phyloP scores from a whole-genome alignment of 2,329 filamentous ascomycete genomes.

The Conoideocrella luteorostrata region DNA sequence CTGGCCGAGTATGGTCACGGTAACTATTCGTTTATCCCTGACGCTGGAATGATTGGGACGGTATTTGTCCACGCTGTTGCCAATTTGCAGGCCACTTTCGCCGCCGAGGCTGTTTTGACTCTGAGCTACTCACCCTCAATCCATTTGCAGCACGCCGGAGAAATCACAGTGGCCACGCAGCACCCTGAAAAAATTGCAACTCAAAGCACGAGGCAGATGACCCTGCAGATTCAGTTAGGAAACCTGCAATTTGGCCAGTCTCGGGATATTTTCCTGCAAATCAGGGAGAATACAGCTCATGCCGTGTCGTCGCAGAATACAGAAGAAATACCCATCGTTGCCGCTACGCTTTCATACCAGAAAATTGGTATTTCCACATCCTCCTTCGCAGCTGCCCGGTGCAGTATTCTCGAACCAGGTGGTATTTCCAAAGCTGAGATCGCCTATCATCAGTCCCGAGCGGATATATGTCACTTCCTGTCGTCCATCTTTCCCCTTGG shows the following conservation, averaged over 20 bases:
- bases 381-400: neutral
- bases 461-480: constrained; percentile 43
- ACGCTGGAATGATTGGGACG: constrained; percentile 57
- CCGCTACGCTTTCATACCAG: constrained; percentile 28
- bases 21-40: constrained; percentile 55
- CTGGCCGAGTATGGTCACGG: constrained; percentile 52
- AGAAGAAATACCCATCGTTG: constrained; percentile 17
- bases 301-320: constrained; percentile 3
- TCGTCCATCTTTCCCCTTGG: constrained; percentile 35
- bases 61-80: constrained; percentile 57
- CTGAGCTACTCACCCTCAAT: constrained; percentile 33
- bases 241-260: constrained; percentile 57
- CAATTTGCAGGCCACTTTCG: constrained; percentile 53
- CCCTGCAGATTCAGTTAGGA: constrained; percentile 37
- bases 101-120: constrained; percentile 37
- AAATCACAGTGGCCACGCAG: constrained; percentile 31
- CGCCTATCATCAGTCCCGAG: constrained; percentile 47
- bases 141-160: constrained; percentile 32
- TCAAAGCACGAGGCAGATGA: constrained; percentile 10
- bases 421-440: constrained; percentile 26
- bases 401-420: constrained; percentile 15
- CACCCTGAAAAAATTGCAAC: constrained; percentile 11
- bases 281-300: constrained; percentile 17
- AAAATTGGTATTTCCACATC: constrained; percentile 5
- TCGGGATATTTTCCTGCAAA: constrained; percentile 45